Base-by-base conservation (phyloP, 352 stramenopile species). In the Pythium plurisporium region DNA sequence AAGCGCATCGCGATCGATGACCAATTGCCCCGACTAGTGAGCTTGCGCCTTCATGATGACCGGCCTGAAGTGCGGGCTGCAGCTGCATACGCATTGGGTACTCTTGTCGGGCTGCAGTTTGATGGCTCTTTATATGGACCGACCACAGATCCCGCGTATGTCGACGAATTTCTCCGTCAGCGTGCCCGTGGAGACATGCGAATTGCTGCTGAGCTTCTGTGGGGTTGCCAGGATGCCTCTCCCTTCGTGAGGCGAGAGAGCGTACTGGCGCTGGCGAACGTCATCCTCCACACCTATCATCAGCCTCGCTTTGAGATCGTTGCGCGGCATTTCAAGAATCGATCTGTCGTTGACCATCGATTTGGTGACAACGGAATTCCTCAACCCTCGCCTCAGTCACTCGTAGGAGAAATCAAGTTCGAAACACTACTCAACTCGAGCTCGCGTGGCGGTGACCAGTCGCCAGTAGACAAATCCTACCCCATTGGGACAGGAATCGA, bases 1-100 rank as follows among this genome's bases (percentile, higher is more conserved):
- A 98, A 98, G 67, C 75, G 74, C 64, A 47, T 91, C 15, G 79
- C 79, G 19, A 90, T 97, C 47, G 80, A 92, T 50, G 70, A 95
- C 33, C 84, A 91, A 36, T 67, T 98, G 22, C 92, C 97, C 45
- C 74, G 81, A 14, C 69, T 91, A 15, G 56, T 99, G 19, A 82
- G 89, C 45, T 36, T 71, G 11, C 77, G 93, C 3, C 73, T 98
- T 3, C 64, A 76, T 12, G 89, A 98, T 59, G 74, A 92, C 31
- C 75, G 82, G 3, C 77, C 94, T 8, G 86, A 97, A 74, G 94
- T 99, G 10, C 79, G 97, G 40, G 89, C 94, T 12, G 85, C 95
- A 25, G 94, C 94, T 7, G 90, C 93, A 8, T 98, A 97, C 70
- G 95, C 96, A 15, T 68, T 99, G 29, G 91, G 90, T 12, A 94